Conservation (phyloP, 495 filamentous ascomycete species). For the Xylaria longipes region DNA sequence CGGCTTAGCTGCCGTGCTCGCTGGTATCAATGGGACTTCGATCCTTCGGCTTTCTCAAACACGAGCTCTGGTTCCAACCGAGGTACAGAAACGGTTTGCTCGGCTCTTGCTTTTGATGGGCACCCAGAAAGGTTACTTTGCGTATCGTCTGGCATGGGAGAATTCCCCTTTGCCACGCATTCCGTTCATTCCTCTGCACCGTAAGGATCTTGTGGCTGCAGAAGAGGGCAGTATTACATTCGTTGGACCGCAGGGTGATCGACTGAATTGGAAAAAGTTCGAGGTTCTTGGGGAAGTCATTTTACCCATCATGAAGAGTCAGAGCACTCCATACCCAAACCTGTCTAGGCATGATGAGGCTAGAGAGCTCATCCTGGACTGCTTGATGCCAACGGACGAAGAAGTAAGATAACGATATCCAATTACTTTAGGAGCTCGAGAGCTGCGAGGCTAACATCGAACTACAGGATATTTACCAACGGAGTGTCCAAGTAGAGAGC, state of each 20-base stretch:
- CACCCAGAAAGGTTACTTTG: constrained; percentile 86
- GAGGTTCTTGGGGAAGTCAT: constrained; percentile 94
- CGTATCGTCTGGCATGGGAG: constrained; percentile 95
- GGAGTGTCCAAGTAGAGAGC: constrained; percentile 62
- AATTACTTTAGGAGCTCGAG: not conserved
- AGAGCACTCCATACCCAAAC: constrained; percentile 80
- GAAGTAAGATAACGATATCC: constrained; percentile 51
- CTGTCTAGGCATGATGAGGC: constrained; percentile 69
- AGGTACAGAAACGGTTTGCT: constrained; percentile 81
- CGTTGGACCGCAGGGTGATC: constrained; percentile 71
- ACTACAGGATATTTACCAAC: constrained; percentile 65
- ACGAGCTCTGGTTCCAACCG: constrained; percentile 71
- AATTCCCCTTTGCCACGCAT: constrained; percentile 90
- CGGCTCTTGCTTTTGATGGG: constrained; percentile 91
- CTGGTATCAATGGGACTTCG: constrained; percentile 86
- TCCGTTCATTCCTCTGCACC: constrained; percentile 91
- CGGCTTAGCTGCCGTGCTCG: constrained; percentile 87
- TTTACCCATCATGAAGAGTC: constrained; percentile 86
- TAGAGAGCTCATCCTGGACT: constrained; percentile 75
- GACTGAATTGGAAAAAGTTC: constrained; percentile 98
- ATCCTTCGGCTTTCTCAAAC: constrained; percentile 88
- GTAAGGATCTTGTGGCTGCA: constrained; percentile 86
- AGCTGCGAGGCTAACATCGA: constrained; percentile 35
- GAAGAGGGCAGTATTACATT: constrained; percentile 93
- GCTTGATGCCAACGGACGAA: constrained; percentile 62